Conservation (phyloP, 108 stramenopile genomes). For the Poteriospumella lacustris region DNA sequence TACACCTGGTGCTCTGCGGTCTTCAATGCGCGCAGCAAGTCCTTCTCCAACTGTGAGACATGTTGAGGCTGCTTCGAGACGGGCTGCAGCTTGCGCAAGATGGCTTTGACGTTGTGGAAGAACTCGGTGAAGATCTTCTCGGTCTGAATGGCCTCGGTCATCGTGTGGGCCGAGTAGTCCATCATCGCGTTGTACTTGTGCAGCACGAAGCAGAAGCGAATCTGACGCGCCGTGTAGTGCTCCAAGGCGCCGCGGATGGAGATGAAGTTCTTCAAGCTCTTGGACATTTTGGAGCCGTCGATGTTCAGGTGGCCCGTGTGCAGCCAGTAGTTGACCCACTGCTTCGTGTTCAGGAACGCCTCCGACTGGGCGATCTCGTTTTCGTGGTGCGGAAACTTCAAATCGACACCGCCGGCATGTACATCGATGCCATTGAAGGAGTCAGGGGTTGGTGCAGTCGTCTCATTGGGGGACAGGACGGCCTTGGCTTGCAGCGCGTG, state of each 20-base stretch:
- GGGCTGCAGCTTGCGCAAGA: constrained; percentile 56
- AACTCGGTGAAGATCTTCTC: constrained; percentile 81
- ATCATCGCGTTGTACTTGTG: constrained; percentile 87
- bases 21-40: constrained; percentile 12
- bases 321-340: constrained; percentile 95
- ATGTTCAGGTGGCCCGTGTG: constrained; percentile 97
- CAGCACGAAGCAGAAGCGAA: constrained; percentile 85
- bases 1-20: constrained; percentile 51
- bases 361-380: constrained; percentile 95
- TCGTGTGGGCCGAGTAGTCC: constrained; percentile 90
- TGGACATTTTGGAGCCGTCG: constrained; percentile 94
- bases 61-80: background rate
- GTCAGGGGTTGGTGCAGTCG: constrained; percentile 27
- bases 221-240: constrained; percentile 18
- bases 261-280: constrained; percentile 92
- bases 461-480: constrained; percentile 48
- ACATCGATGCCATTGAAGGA: constrained; percentile 63
- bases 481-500: constrained; percentile 31
- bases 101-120: constrained; percentile 83
- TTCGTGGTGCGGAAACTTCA: constrained; percentile 99
- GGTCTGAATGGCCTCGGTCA: constrained; percentile 76
- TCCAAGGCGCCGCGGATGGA: constrained; percentile 59
- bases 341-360: constrained; percentile 44
- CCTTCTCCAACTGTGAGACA: constrained; percentile 21
- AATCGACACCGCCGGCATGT: constrained; percentile 89